phyloP scores from a whole-genome alignment of 73 alveolate species.

The Strombidium stylifer region DNA sequence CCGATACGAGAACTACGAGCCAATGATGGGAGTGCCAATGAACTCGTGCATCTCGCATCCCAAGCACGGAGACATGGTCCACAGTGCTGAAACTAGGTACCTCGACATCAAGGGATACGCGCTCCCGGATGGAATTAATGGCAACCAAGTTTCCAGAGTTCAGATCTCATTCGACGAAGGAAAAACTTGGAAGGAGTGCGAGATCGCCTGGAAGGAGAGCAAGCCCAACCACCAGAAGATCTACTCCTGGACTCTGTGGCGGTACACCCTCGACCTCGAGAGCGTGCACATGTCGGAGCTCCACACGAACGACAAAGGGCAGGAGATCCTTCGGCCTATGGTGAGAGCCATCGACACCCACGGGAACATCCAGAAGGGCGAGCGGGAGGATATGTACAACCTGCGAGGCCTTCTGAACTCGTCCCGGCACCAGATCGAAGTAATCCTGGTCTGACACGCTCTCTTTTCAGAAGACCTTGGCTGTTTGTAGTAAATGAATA shows the following conservation, averaged over 20 bases:
- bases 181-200: conserved; percentile 66
- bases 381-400: conserved; percentile 6
- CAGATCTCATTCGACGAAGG: conserved; percentile 72
- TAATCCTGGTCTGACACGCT: no score
- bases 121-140: conserved; percentile 11
- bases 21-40: conserved; percentile 10
- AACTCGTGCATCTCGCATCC: conserved; percentile 41
- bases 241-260: conserved; percentile 30
- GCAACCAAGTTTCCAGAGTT: conserved; percentile 60
- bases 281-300: no score
- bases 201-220: conserved; percentile 23
- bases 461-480: no score
- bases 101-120: conserved; percentile 55
- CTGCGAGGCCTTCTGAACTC: conserved; percentile 5
- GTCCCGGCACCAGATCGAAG: neutral
- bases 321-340: neutral
- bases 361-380: neutral
- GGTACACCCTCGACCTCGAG: neutral
- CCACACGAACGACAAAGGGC: neutral
- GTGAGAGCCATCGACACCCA: conserved; percentile 1
- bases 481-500: neutral
- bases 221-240: neutral
- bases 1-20: conserved; percentile 14
- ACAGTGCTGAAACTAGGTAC: neutral
- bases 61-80: conserved; percentile 1